Conservation (phyloP, 2,329 filamentous ascomycete species). For the Xenoacremonium recifei region DNA sequence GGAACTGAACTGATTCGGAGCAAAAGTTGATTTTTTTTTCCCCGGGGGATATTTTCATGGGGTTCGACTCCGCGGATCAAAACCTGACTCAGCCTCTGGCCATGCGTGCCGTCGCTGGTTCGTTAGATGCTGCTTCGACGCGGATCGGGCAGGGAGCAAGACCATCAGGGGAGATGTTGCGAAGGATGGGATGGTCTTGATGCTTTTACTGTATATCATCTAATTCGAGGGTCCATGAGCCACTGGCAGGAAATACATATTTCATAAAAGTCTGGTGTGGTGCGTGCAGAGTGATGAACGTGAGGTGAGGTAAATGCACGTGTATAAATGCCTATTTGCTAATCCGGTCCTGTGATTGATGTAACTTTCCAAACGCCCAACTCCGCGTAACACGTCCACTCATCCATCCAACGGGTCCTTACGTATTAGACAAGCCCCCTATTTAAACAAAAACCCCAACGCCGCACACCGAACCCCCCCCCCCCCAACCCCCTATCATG, state of each 20-base stretch:
- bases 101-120: slow-evolving; percentile 18
- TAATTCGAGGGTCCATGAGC: slow-evolving; percentile 23
- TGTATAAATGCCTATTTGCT: no score
- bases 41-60: background rate
- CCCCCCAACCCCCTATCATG: background rate
- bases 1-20: slow-evolving; percentile 8
- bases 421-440: background rate
- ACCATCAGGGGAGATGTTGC: no score
- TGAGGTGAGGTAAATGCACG: no score
- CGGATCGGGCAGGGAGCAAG: slow-evolving; percentile 10
- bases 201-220: slow-evolving; percentile 28
- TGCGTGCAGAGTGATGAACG: no score
- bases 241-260: slow-evolving; percentile 22
- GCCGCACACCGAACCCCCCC: background rate
- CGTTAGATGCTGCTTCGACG: slow-evolving; percentile 19
- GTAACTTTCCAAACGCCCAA: no score
- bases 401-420: no score
- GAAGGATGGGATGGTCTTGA: slow-evolving; percentile 15
- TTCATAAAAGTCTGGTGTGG: slow-evolving; percentile 20
- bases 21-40: slow-evolving; percentile 12
- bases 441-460: background rate
- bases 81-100: slow-evolving; percentile 15
- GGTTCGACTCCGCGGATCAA: background rate
- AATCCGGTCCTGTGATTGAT: no score
- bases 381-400: no score